Evolutionary conservation across 805 yeast species (phyloP).

Genomic region (Ogataea siamensis): DNA sequence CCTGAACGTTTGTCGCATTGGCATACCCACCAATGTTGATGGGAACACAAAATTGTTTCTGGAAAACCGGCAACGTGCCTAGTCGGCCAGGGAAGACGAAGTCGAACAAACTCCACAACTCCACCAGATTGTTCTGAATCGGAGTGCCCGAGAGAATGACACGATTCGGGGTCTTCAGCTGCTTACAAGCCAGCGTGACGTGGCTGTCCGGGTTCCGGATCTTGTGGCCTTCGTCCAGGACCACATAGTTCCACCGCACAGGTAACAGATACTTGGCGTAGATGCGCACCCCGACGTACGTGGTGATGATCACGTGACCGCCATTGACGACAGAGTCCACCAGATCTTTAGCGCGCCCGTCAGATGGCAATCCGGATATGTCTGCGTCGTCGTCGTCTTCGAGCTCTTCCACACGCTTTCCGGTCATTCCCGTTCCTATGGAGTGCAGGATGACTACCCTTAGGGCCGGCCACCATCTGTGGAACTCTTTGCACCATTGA

Average conservation of each 20-base stretch:
- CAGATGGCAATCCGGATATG: slow-evolving; percentile 33
- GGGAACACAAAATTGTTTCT: slow-evolving; percentile 87
- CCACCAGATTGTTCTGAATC: slow-evolving; percentile 87
- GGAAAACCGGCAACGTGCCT: slow-evolving; percentile 94
- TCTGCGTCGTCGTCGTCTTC: slow-evolving; percentile 47
- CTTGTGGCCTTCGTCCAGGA: slow-evolving; percentile 95
- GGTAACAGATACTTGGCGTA: slow-evolving; percentile 61
- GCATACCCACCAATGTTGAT: slow-evolving; percentile 98
- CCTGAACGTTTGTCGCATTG: slow-evolving; percentile 92
- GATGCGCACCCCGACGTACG: slow-evolving; percentile 62
- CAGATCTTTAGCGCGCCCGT: slow-evolving; percentile 38
- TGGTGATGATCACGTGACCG: slow-evolving; percentile 87
- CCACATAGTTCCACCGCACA: slow-evolving; percentile 82
- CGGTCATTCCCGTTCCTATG: slow-evolving; percentile 82
- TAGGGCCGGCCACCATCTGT: slow-evolving; percentile 97
- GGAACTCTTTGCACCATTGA: slow-evolving; percentile 97
- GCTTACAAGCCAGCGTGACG: slow-evolving; percentile 81
- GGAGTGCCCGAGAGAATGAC: slow-evolving; percentile 94
- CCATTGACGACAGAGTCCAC: slow-evolving; percentile 55
- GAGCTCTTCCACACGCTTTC: slow-evolving; percentile 30
- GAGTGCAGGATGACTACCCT: slow-evolving; percentile 85
- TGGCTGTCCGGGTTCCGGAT: slow-evolving; percentile 92
- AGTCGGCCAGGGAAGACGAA: slow-evolving; percentile 92
- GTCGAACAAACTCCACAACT: slow-evolving; percentile 93
- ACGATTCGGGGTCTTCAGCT: slow-evolving; percentile 78